Evolutionary conservation across 1,284 basidiomycete genomes (phyloP).

Genomic region (Heterobasidion parviporum): DNA sequence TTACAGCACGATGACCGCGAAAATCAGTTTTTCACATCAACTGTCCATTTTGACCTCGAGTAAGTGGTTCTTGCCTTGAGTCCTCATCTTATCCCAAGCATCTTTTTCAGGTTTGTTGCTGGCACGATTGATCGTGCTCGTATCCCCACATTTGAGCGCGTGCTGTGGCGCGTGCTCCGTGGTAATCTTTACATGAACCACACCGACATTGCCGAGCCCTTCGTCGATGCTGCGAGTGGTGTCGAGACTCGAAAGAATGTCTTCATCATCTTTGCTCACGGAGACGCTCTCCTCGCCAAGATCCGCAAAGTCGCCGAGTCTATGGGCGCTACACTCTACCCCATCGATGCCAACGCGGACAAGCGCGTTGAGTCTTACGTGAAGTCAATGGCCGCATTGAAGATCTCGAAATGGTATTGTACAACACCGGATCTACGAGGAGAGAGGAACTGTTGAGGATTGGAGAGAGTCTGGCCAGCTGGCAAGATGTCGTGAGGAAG

Average conservation of each 20-base stretch:
- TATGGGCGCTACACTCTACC: constrained; percentile 96
- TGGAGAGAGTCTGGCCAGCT: constrained; percentile 81
- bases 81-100: constrained; percentile 1
- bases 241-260: constrained; percentile 92
- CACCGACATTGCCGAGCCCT: constrained; percentile 90
- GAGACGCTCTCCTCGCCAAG: constrained; percentile 87
- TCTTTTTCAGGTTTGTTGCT: constrained; percentile 72
- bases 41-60: constrained; percentile 81
- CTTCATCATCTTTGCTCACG: constrained; percentile 99
- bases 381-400: too few species aligned
- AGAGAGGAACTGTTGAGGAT: constrained; percentile 82
- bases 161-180: constrained; percentile 95
- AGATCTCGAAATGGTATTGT: constrained; percentile 31
- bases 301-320: constrained; percentile 98
- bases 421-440: constrained; percentile 84
- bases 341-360: constrained; percentile 91
- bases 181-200: constrained; percentile 99
- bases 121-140: constrained; percentile 94
- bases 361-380: constrained; percentile 46
- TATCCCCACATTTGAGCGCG: constrained; percentile 90
- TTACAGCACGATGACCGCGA: constrained; percentile 89
- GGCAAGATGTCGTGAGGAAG: constrained; percentile 92
- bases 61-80: constrained; percentile 24
- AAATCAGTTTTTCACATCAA: constrained; percentile 45
- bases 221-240: constrained; percentile 80